phyloP scores from a whole-genome alignment of 2,329 filamentous ascomycete species.

The Fusarium papillatum region DNA sequence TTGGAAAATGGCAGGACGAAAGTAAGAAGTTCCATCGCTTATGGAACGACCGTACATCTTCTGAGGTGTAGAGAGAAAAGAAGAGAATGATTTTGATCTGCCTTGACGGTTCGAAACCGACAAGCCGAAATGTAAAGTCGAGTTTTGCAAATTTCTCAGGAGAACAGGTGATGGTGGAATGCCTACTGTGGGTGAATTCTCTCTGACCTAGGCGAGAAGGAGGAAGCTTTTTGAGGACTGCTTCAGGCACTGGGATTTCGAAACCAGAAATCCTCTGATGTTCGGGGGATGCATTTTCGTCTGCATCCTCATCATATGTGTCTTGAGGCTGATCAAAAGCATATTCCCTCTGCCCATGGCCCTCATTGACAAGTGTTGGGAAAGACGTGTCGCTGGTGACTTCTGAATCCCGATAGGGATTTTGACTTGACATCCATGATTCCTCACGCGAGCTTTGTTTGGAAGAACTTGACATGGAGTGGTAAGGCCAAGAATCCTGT shows the following conservation, averaged over 20 bases:
- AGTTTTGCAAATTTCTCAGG: background rate
- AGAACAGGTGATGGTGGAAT: background rate
- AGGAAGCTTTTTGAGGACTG: too few relatives aligned
- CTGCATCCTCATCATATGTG: background rate
- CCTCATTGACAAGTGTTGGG: background rate
- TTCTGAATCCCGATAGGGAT: background rate
- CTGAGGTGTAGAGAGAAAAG: background rate
- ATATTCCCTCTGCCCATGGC: background rate
- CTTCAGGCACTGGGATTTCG: background rate
- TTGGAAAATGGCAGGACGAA: background rate
- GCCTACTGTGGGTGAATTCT: background rate
- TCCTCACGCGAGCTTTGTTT: background rate
- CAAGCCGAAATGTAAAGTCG: background rate
- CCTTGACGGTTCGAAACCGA: background rate
- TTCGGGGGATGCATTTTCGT: background rate
- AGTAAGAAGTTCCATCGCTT: background rate
- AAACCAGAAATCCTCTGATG: background rate
- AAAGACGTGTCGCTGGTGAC: background rate
- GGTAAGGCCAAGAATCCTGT: background rate
- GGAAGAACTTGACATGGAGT: background rate
- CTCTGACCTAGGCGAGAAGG: background rate
- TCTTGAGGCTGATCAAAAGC: background rate
- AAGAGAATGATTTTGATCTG: background rate
- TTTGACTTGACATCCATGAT: background rate
- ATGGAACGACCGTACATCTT: accelerated